Evolutionary conservation across 1,284 basidiomycete genomes (phyloP).

Genomic region (Exobasidium cylindrosporum): DNA sequence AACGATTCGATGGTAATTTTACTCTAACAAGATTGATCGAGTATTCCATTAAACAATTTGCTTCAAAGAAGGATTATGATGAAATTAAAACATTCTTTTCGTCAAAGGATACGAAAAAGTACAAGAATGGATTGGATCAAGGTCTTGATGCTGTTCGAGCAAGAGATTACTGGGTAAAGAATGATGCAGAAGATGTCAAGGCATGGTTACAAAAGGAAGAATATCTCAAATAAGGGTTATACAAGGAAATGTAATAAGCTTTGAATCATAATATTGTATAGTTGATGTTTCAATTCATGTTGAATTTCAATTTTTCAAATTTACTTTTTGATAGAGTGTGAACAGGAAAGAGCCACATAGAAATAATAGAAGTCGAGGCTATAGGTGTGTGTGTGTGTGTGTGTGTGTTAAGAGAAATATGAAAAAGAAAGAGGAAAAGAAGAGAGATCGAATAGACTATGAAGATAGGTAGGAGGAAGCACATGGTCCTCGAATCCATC

Average conservation of each 20-base stretch:
- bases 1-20: slow-evolving; percentile 62
- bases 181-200: slow-evolving; percentile 62
- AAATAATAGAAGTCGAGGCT: too few relatives aligned
- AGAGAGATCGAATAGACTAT: neutral
- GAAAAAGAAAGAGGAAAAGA: neutral
- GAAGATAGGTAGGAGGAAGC: too few relatives aligned
- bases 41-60: slow-evolving; percentile 66
- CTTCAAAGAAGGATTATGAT: slow-evolving; percentile 68
- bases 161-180: slow-evolving; percentile 64
- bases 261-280: too few relatives aligned
- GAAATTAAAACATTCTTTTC: slow-evolving; percentile 65
- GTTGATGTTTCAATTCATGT: too few relatives aligned
- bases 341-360: too few relatives aligned
- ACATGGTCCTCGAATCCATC: too few relatives aligned
- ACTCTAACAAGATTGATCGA: slow-evolving; percentile 51
- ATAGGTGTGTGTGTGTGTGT: neutral
- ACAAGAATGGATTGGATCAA: slow-evolving; percentile 65
- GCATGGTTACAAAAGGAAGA: slow-evolving; percentile 60
- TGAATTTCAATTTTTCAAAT: too few relatives aligned
- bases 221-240: slow-evolving; percentile 34
- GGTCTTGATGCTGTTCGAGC: slow-evolving; percentile 67
- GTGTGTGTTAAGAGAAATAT: neutral
- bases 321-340: too few relatives aligned
- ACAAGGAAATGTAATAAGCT: too few relatives aligned
- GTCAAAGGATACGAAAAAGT: slow-evolving; percentile 56